Percentiles rank a stretch among this genome's conserved stretches.
Conservation (phyloP, 768 basidiomycete genomes). For the Termitomyces sp. region DNA sequence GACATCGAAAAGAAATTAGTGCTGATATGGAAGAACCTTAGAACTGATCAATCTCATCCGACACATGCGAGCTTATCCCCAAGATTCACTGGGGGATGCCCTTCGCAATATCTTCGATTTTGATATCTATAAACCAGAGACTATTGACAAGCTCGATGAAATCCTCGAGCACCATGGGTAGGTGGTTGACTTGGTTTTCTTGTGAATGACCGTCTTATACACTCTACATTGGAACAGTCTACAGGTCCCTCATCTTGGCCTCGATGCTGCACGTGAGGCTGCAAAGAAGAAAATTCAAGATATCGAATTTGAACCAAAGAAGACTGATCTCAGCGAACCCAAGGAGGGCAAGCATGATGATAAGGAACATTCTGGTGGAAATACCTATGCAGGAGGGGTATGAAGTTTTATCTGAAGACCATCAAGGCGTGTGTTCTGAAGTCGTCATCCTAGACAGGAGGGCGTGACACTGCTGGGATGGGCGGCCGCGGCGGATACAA, state of each 20-base stretch:
- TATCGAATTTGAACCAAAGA: conserved; percentile 52
- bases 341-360: conserved; percentile 65
- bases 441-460: conserved; percentile 45
- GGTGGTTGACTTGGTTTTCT: neutral
- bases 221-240: conserved; percentile 30
- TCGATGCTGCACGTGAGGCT: conserved; percentile 55
- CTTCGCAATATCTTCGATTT: conserved; percentile 70
- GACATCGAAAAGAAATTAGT: neutral
- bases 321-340: conserved; percentile 47
- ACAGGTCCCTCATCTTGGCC: conserved; percentile 48
- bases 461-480: conserved; percentile 62
- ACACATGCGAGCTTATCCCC: conserved; percentile 59
- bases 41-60: conserved; percentile 65
- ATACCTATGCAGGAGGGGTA: conserved; percentile 66
- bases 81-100: conserved; percentile 53
- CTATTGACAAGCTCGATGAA: conserved; percentile 54
- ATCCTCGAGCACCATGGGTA: conserved; percentile 63
- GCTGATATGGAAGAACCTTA: conserved; percentile 16
- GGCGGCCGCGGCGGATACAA: conserved; percentile 69
- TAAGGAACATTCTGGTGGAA: conserved; percentile 59
- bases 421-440: neutral
- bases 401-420: conserved; percentile 9
- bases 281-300: conserved; percentile 52
- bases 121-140: conserved; percentile 64
- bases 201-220: neutral